Base-by-base conservation (phyloP, 331 rosid species). In the Quercus tomentella region DNA sequence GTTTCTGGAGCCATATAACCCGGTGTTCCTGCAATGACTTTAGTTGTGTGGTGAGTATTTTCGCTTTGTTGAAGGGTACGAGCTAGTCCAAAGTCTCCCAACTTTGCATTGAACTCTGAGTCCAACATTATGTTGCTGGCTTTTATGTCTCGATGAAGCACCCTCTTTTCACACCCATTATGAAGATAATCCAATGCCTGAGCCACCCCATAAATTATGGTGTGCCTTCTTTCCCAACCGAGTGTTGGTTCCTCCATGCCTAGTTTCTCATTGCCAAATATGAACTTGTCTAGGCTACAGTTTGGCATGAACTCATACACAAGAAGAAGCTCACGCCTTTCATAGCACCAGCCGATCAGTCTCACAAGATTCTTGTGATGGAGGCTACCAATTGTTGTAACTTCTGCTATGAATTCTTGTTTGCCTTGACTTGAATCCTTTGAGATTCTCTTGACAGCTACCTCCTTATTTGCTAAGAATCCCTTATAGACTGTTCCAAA, bases 1-100 rank as follows among this genome's bases (percentile, higher is more conserved):
- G 87, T 89, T 73, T 91, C 97, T 4, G 96, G 97, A 6, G 98
- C 92, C 98, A 93, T 93, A 68, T 93, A 91, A 1, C 96, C 96
- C 0, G 86, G 98, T 4, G 98, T 93, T 23, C 98, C 97, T 20
- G 97, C 97, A 30, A 93, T 90, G 66, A 81, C 91, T 52, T 83
- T 90, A 1, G 97, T 93, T 2, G 95, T 84, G 72, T 91, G 96
- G 79, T 91, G 98, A 16, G 98, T 90, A 45, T 84, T 81, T 14
- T 89, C 79, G 15, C 86, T 79, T 70, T 83, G 66, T 56, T 79
- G 90, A 56, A 91, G 85, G 3, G 87, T 86, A 1, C 97, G 86
- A 0, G 98, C 98, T 28, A 94, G 72, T 26, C 98, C 98, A 17
- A 94, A 94, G 52, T 94, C 98, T 6, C 98, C 97, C 33, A 94